These are phyloP conservation scores for Tremellales sp. DNA, from an alignment of 1,284 basidiomycete species.

Conservation along the genomic window DNA sequence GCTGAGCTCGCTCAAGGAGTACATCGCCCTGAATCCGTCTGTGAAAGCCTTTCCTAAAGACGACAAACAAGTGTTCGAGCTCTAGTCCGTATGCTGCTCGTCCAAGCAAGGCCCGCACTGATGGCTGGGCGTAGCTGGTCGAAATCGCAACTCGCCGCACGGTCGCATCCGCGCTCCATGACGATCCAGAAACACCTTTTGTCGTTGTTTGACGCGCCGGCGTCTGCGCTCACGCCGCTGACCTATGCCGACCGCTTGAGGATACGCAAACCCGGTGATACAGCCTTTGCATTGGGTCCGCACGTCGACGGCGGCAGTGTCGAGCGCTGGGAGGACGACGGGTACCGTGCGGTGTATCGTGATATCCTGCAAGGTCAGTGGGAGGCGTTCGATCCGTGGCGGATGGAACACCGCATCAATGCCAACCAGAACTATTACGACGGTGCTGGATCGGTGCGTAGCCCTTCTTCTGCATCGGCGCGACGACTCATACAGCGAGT, in stretches of 20 bases:
- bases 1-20: conserved; percentile 59
- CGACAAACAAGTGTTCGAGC: conserved; percentile 67
- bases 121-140: conserved; percentile 51
- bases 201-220: conserved; percentile 58
- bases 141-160: conserved; percentile 61
- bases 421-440: conserved; percentile 46
- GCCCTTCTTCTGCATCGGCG: neutral
- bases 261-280: conserved; percentile 68
- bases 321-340: conserved; percentile 72
- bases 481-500: conserved; percentile 51
- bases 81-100: conserved; percentile 51
- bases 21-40: conserved; percentile 55
- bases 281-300: conserved; percentile 64
- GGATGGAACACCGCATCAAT: conserved; percentile 28
- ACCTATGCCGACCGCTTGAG: conserved; percentile 72
- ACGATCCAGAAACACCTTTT: conserved; percentile 55
- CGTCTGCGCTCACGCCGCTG: conserved; percentile 60
- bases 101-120: neutral
- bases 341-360: conserved; percentile 58
- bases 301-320: conserved; percentile 72
- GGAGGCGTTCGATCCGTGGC: conserved; percentile 50
- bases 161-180: conserved; percentile 69
- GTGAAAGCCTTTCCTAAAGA: conserved; percentile 60
- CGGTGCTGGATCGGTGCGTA: conserved; percentile 34
- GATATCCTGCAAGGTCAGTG: conserved; percentile 60